phyloP scores from a whole-genome alignment of 768 basidiomycete genomes.

The Panaeolus papilionaceus region DNA sequence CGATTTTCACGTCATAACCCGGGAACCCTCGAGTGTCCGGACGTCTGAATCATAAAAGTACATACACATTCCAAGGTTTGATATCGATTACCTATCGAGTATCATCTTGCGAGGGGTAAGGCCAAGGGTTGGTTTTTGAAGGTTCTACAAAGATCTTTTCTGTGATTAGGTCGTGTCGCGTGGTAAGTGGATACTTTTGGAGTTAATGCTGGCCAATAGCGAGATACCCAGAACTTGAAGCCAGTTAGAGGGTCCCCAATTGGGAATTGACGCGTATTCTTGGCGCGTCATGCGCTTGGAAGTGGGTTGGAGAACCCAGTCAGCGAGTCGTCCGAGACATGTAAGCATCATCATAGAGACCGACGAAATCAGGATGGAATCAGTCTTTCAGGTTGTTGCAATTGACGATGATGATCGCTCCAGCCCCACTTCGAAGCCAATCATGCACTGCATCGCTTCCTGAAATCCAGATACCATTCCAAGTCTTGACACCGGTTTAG shows the following conservation, averaged over 20 bases:
- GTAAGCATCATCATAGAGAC: conserved; percentile 6
- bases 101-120: background rate
- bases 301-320: background rate
- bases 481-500: background rate
- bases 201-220: background rate
- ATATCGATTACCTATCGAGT: conserved; percentile 3
- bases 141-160: conserved; percentile 1
- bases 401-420: conserved; percentile 2
- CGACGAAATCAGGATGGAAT: background rate
- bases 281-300: conserved; percentile 8
- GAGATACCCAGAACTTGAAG: background rate
- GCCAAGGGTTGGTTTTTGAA: background rate
- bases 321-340: background rate
- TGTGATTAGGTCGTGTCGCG: background rate
- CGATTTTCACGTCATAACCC: conserved; percentile 4
- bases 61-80: background rate
- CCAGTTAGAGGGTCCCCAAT: background rate
- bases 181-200: conserved; percentile 8
- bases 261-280: conserved; percentile 11
- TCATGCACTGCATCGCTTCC: background rate
- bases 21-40: background rate
- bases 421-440: background rate
- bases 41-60: background rate
- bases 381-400: background rate
- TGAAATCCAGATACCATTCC: background rate